Percentiles rank a stretch among this genome's conserved stretches.
Evolutionary conservation across 352 stramenopile genomes (phyloP).

Genomic region (Blastocystis sp.): DNA sequence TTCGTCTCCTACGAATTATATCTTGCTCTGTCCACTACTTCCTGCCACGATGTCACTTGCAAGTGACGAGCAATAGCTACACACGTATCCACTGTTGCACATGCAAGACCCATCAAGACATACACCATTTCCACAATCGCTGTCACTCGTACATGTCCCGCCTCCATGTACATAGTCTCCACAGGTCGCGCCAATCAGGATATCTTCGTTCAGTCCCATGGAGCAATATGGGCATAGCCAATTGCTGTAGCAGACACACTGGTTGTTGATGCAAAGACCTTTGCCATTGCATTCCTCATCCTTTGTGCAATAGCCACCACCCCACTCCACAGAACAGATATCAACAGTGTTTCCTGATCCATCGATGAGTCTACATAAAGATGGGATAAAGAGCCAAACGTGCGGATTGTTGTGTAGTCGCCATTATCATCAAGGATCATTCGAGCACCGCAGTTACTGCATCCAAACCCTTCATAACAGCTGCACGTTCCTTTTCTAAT

Average conservation of each 20-base stretch:
- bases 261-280: conserved; percentile 49
- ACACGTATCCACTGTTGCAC: conserved; percentile 60
- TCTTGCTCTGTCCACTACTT: background rate
- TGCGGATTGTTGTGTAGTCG: conserved; percentile 45
- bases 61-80: conserved; percentile 22
- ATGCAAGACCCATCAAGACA: conserved; percentile 51
- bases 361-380: background rate
- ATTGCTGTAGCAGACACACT: conserved; percentile 62
- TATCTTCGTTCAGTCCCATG: conserved; percentile 60
- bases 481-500: conserved; percentile 38
- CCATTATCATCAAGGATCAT: conserved; percentile 40
- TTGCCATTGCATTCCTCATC: conserved; percentile 47
- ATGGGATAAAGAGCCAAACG: background rate
- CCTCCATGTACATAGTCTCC: conserved; percentile 53
- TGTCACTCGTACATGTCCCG: background rate
- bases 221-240: conserved; percentile 52
- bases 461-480: conserved; percentile 50
- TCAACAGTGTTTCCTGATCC: background rate
- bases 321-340: conserved; percentile 54
- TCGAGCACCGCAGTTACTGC: conserved; percentile 31
- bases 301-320: conserved; percentile 27
- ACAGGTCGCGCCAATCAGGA: conserved; percentile 48
- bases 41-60: conserved; percentile 14
- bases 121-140: conserved; percentile 44
- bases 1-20: background rate